Conservation (phyloP, 768 basidiomycete species). For the Kwoniella bestiolae region DNA sequence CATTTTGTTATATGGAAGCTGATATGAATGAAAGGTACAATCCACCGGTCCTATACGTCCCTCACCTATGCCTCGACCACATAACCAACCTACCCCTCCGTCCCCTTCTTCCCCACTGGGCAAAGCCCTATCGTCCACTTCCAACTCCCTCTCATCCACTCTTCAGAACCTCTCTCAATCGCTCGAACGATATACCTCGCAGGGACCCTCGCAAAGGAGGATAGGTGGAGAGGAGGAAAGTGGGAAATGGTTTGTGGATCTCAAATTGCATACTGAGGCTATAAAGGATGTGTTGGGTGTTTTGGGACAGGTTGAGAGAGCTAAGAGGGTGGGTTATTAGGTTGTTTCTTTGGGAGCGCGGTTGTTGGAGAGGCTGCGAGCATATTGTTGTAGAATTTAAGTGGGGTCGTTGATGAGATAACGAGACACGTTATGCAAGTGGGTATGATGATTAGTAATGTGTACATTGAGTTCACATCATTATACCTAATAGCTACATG, state of each 20-base stretch:
- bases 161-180: slow-evolving; percentile 17
- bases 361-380: not conserved
- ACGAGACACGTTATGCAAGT: too few relatives aligned
- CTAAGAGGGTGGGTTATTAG: slow-evolving; percentile 15
- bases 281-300: slow-evolving; percentile 29
- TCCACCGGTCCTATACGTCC: not conserved
- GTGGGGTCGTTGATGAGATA: too few relatives aligned
- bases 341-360: not conserved
- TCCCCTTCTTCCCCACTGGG: slow-evolving; percentile 4
- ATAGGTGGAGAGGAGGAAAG: slow-evolving; percentile 1
- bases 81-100: slow-evolving; percentile 4
- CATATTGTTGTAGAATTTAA: not conserved
- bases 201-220: not conserved
- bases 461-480: not conserved
- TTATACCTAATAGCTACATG: not conserved
- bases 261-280: slow-evolving; percentile 28
- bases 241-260: slow-evolving; percentile 24
- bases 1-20: too few relatives aligned
- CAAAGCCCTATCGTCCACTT: slow-evolving; percentile 9
- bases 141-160: slow-evolving; percentile 12
- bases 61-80: slow-evolving; percentile 8
- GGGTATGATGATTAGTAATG: too few relatives aligned
- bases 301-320: slow-evolving; percentile 17
- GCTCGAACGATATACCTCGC: slow-evolving; percentile 16
- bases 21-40: too few relatives aligned